phyloP scores from a whole-genome alignment of 2,329 filamentous ascomycete genomes.

The Curvularia verruculosa region DNA sequence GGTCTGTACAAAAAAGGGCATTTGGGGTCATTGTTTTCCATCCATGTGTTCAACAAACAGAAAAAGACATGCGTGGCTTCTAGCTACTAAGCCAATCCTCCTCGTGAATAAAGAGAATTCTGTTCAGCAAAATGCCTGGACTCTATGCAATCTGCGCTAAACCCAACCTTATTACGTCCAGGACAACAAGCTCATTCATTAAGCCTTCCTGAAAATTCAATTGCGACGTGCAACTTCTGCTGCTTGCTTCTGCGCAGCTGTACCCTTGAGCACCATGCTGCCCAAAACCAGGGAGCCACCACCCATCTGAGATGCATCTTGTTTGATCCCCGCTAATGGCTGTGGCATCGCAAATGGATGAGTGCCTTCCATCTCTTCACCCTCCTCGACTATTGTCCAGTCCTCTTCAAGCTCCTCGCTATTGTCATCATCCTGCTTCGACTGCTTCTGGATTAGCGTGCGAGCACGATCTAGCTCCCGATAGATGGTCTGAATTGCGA shows the following conservation, averaged over 20 bases:
- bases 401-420: constrained; percentile 75
- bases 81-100: neutral
- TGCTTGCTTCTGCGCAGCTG: constrained; percentile 26
- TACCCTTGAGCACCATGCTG: constrained; percentile 40
- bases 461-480: constrained; percentile 93
- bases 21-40: neutral
- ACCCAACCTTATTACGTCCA: constrained; percentile 7
- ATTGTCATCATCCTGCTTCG: constrained; percentile 43
- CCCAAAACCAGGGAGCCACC: constrained; percentile 36
- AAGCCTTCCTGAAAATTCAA: constrained; percentile 16
- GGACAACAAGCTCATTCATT: constrained; percentile 9
- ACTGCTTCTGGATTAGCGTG: constrained; percentile 73
- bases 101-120: neutral
- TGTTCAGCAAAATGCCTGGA: neutral
- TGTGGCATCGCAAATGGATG: constrained; percentile 32
- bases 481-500: constrained; percentile 90
- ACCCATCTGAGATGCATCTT: constrained; percentile 31
- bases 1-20: neutral
- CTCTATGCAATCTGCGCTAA: constrained; percentile 3
- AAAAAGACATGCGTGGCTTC: neutral
- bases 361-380: constrained; percentile 46
- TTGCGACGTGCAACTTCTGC: constrained; percentile 29
- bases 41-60: neutral
- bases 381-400: constrained; percentile 86
- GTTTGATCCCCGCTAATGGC: constrained; percentile 27